Base-by-base conservation (phyloP, 768 basidiomycete genomes). In the Lepiota venenata region DNA sequence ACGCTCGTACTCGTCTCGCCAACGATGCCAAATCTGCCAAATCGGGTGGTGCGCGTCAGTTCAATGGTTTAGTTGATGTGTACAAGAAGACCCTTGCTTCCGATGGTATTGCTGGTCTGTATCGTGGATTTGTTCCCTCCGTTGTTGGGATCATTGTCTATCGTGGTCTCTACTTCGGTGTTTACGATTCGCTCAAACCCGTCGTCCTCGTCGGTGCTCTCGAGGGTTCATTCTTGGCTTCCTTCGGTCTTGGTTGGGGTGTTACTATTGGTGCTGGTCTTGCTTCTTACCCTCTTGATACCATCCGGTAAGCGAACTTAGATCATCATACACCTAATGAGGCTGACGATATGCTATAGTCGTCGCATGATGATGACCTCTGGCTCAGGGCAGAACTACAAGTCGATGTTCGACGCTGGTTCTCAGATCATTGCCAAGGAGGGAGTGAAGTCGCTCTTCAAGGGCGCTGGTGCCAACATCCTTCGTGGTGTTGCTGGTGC, bases 321-420 rank as follows among this genome's bases (percentile, higher is more conserved):
- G n/a, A 32, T 55, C 38, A 52, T 49, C 55, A 10, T 3, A 49
- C 57, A 65, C 41, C 32, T 6, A 12, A 9, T 41, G 41, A 51
- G 15, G 55, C 22, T 46, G 61, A 58, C 59, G 65, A 18, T 65
- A 63, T 11, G 20, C 43, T 69, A 61, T 64, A 95, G 96, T 88
- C 95, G 97, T 88, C 93, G 97, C 64, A 99, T 99, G 97, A 99
- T 99, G 97, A 98, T 98, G 96, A 98, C 97, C 36, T 98, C 96
- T 20, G 97, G 96, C 64, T 88, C 85, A 65, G 83, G 83, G 65
- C 85, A 88, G 58, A 94, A 98, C 87, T 98, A 98, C 88, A 96
- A 95, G 83, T 92, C 91, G 63, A 98, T 98, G 94, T 88, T 96
- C 73, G 95, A 98, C 67, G 95, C 95, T 68, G 93, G 85, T 57